Base-by-base conservation (phyloP, 2,329 filamentous ascomycete species). In the Chaetoscypha palmicola region DNA sequence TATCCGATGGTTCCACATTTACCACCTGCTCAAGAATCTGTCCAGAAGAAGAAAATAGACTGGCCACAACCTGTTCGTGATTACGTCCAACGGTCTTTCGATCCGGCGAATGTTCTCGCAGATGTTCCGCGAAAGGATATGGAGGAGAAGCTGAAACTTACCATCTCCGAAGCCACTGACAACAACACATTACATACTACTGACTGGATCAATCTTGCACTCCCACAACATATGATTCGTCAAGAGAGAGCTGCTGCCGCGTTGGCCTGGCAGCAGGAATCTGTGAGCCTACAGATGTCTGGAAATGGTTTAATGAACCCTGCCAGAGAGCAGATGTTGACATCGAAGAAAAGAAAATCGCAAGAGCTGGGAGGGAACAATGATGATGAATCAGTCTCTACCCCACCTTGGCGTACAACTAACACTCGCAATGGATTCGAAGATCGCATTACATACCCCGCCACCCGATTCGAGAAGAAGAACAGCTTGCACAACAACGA, bases 51-150 rank as follows among this genome's bases (percentile, higher is more conserved):
- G 51, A 63, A 83, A 68, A 81, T 83, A 57, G 79, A 84, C 56
- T 97, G 88, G 83, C 82, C 89, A 23, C 70, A 77, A 33, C 77
- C 83, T n/a, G 87, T 97, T 48, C 85, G 89, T 56, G 72, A 76
- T 53, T 97, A 96, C 67, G 91, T 97, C 23, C 83, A 89, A 59
- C 81, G 89, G 59, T 90, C 89, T 20, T 97, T 97, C 62, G 79
- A 86, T 39, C 76, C 79, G 20, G 76, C 80, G 46, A 86, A 89
- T 61, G 70, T 81, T 52, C 74, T 85, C 50, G 58, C 74, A 4
- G 73, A 76, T 30, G 76, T 90, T 35, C 64, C 69, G 39, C 75
- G 76, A 41, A 58, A 73, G 41, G 88, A 94, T 45, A 83, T 96
- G 73, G 85, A 95, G 64, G 71, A 72, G 48, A 94, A 89, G 61